phyloP scores from a whole-genome alignment of 495 filamentous ascomycete genomes.

The Podospora tetraspora region DNA sequence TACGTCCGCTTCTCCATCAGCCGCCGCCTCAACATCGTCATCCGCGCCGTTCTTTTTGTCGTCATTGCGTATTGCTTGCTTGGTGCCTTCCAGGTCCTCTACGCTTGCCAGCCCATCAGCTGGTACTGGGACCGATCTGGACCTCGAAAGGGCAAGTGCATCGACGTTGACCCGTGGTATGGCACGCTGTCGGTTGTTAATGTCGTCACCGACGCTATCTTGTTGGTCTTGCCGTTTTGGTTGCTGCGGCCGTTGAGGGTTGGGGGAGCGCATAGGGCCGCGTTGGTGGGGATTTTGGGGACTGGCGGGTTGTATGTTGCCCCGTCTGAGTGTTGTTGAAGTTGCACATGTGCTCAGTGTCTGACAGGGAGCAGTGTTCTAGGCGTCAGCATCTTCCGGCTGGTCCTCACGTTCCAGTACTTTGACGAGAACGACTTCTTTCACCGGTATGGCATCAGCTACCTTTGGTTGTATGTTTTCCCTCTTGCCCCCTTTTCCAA shows the following conservation, averaged over 20 bases:
- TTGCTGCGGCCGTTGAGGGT: conserved; percentile 15
- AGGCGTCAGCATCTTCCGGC: conserved; percentile 19
- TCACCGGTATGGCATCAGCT: conserved; percentile 17
- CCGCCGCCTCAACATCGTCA: conserved; percentile 12
- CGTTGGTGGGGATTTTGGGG: conserved; percentile 18
- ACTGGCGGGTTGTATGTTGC: conserved; percentile 24
- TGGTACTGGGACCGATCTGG: conserved; percentile 12
- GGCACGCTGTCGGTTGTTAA: conserved; percentile 12
- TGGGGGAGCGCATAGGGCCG: conserved; percentile 11
- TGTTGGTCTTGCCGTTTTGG: conserved; percentile 18
- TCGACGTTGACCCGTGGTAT: conserved; percentile 11
- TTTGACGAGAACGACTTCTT: conserved; percentile 8
- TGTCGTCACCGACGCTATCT: conserved; percentile 14
- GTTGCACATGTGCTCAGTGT: not conserved
- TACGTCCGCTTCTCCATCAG: conserved; percentile 24
- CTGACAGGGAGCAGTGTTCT: conserved; percentile 16
- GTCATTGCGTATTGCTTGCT: conserved; percentile 11
- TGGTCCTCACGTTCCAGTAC: conserved; percentile 6
- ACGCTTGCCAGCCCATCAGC: conserved; percentile 17
- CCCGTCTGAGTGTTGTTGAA: no score
- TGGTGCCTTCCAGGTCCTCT: conserved; percentile 17
- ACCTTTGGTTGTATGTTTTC: conserved; percentile 20
- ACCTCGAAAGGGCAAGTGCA: not conserved
- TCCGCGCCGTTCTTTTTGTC: conserved; percentile 16
- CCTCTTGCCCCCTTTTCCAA: not conserved